These are phyloP conservation scores for Echium plantagineum DNA, from an alignment of 257 asterid genomes.

Conservation along the genomic window DNA sequence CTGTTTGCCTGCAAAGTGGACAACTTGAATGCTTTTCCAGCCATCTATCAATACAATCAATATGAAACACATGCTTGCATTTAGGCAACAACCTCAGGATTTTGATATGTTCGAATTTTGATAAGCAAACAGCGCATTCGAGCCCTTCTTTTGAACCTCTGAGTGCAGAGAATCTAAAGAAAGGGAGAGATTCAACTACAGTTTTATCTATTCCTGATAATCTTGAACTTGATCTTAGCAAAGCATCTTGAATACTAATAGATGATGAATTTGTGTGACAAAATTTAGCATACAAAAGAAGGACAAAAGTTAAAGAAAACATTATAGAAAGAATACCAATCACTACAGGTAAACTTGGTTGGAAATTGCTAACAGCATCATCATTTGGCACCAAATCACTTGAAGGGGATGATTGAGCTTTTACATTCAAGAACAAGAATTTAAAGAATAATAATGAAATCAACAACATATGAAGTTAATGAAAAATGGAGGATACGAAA, in stretches of 20 bases:
- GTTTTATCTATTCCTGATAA: constrained; percentile 39
- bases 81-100: constrained; percentile 42
- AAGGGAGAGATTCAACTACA: constrained; percentile 49
- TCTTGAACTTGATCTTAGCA: constrained; percentile 17
- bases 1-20: constrained; percentile 45
- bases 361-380: constrained; percentile 13
- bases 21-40: constrained; percentile 57
- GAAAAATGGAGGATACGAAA: too few relatives aligned
- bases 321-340: constrained; percentile 22
- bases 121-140: constrained; percentile 58
- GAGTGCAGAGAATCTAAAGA: constrained; percentile 40
- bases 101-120: constrained; percentile 42
- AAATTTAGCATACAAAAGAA: constrained; percentile 32
- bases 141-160: constrained; percentile 39
- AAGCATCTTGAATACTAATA: constrained; percentile 25
- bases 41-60: constrained; percentile 53
- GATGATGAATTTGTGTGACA: constrained; percentile 34
- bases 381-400: background rate
- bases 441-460: constrained; percentile 6
- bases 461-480: background rate
- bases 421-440: constrained; percentile 13
- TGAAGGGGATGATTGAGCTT: constrained; percentile 27
- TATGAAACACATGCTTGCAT: constrained; percentile 57
- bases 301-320: constrained; percentile 25
- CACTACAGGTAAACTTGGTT: constrained; percentile 28